Percentiles rank a stretch among this genome's conserved stretches.
phyloP scores from a whole-genome alignment of 306 rosid species.

The Ormosia semicastrata region DNA sequence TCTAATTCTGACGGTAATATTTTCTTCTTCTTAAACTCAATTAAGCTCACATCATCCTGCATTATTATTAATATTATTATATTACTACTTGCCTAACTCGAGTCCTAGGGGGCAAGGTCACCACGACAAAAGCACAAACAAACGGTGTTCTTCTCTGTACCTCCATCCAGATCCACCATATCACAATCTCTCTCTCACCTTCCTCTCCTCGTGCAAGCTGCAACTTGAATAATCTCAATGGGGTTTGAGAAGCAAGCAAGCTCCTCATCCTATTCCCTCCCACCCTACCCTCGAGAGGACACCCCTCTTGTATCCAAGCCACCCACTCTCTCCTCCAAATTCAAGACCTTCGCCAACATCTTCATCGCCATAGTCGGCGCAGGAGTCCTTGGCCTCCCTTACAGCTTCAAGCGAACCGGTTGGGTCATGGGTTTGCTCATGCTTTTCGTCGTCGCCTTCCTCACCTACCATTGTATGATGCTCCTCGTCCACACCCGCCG shows the following conservation, averaged over 20 bases:
- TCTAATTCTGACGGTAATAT: no score
- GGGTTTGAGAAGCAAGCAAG: conserved; percentile 45
- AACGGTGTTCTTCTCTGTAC: no score
- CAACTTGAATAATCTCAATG: neutral
- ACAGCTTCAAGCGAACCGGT: conserved; percentile 65
- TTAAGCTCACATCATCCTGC: no score
- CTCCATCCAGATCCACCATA: no score
- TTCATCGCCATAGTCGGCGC: conserved; percentile 73
- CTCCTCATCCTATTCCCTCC: conserved; percentile 47
- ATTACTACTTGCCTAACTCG: no score
- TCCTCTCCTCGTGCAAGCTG: no score
- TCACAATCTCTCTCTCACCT: no score
- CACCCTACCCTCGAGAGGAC: conserved; percentile 48
- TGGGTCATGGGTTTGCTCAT: conserved; percentile 54
- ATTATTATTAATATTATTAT: no score
- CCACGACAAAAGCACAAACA: no score
- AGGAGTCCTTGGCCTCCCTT: conserved; percentile 74
- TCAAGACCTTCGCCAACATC: conserved; percentile 68
- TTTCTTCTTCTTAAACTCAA: no score
- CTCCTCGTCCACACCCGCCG: conserved; percentile 68
- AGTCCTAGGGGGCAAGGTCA: no score
- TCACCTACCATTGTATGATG: conserved; percentile 77
- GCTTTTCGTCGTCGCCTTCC: conserved; percentile 51
- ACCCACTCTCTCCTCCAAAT: conserved; percentile 44
- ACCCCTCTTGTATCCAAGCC: conserved; percentile 53